Evolutionary conservation across 352 stramenopile genomes (phyloP).

Genomic region (Pythium aristosporum): DNA sequence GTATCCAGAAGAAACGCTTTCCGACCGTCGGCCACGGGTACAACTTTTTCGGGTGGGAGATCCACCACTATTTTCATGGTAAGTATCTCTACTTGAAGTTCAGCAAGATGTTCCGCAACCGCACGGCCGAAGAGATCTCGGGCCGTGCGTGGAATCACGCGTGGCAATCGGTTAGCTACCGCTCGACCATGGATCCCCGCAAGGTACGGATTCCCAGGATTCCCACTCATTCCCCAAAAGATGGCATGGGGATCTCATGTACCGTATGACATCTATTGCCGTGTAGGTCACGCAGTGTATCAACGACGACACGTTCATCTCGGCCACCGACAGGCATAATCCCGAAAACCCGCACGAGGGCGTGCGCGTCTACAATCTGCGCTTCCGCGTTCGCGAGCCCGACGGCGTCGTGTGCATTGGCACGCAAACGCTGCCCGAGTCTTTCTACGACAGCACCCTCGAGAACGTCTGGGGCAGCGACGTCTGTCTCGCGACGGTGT

Average conservation of each 20-base stretch:
- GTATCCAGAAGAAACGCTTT: constrained; percentile 43
- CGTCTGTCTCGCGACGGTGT: constrained; percentile 38
- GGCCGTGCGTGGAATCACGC: constrained; percentile 45
- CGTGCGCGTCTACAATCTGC: constrained; percentile 40
- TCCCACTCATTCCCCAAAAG: neutral
- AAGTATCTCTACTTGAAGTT: constrained; percentile 47
- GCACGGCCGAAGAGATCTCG: constrained; percentile 36
- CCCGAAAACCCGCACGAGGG: constrained; percentile 31
- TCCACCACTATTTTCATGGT: constrained; percentile 36
- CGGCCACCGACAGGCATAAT: constrained; percentile 35
- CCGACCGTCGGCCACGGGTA: constrained; percentile 20
- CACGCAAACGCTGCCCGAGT: constrained; percentile 34
- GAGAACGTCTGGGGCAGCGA: constrained; percentile 43
- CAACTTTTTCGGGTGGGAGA: constrained; percentile 56
- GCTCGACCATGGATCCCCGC: constrained; percentile 17
- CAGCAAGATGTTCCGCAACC: constrained; percentile 44
- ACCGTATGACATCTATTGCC: neutral
- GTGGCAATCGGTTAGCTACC: constrained; percentile 43
- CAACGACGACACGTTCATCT: constrained; percentile 61
- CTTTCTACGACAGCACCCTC: constrained; percentile 5
- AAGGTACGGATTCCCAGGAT: neutral
- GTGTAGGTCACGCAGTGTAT: constrained; percentile 39
- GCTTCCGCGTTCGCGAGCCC: constrained; percentile 44
- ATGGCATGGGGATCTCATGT: neutral
- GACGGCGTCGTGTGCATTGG: constrained; percentile 40